Evolutionary conservation across 495 filamentous ascomycete species (phyloP), one percentile per base, ranked within the genome.

Genomic region (Neurospora cerealis): DNA sequence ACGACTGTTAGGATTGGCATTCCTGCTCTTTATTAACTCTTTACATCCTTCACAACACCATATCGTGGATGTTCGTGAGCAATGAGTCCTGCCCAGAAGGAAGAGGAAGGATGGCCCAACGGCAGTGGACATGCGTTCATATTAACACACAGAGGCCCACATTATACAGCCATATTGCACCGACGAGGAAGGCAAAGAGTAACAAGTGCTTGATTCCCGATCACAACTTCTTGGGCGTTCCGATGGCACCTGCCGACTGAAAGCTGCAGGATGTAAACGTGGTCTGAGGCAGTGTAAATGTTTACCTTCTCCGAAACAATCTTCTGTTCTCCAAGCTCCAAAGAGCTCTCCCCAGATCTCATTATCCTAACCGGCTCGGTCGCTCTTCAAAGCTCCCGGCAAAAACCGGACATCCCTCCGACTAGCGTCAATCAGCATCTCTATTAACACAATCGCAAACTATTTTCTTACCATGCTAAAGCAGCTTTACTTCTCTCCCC

Each of bases 341-440:
- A n/a, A n/a, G n/a, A n/a, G n/a, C n/a, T 28, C 9, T 17, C 13
- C 6, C 24, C 11, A 3, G 2, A 0, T 7, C 13, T 32, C 5
- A 8, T 17, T 5, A 62, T 17, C 13, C 24, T 54, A 17, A 28
- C 54, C 5, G 2, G 3, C 5, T 62, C 13, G 13, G 13, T 2
- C 54, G 2, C 54, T 32, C 13, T 8, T 1, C 0, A 2, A 15
- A 8, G 1, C 13, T 17, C 11, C 0, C 13, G 0, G 0, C 24
- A 2, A 62, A 0, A 32, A 7, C 5, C 0, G 5, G 24, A 1
- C 13, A 62, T 62, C 5, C 2, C 11, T 7, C 6, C 13, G 8
- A 1, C 24, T 8, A 28, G 54, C 21, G 5, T 17, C 24, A 32
- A 17, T 17, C 21, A 32, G 2, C 32, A 62, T 15, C 13, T 60